Base-by-base conservation (phyloP, 2,329 filamentous ascomycete genomes). In the Orbilia javanica region DNA sequence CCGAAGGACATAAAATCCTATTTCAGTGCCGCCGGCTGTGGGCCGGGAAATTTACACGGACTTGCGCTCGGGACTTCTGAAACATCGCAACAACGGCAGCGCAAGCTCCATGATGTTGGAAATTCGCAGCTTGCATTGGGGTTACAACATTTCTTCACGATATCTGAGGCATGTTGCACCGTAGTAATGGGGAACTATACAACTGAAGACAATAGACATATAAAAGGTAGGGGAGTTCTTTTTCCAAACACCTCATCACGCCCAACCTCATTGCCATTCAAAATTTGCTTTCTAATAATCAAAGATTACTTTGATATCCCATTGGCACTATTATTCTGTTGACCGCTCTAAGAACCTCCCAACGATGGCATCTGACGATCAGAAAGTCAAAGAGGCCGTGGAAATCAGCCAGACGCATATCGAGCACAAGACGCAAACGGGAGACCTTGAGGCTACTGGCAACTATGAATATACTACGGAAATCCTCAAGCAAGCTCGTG, bases 401-500 rank as follows among this genome's bases (percentile, higher is more conserved):
- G 55, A 62, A 39, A 42, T 44, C 29, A 25, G 10, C 34, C 55
- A 36, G 10, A 13, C 18, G 11, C 18, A 42, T 62, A 62, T 62
- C n/a, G 55, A 62, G 55, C 31, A 44, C 15, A 8, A 15, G 8
- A 7, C 11, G 4, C 31, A 62, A 62, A 29, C 13, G 13, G 27
- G 42, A 6, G 13, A 18, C n/a, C 1, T 46, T 25, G 29, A n/a
- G n/a, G n/a, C n/a, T n/a, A n/a, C 44, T 11, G 18, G 44, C 7
- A 15, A 52, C 13, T 52, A 50, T 36, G 44, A 13, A 1, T 25
- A 52, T 36, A 13, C 29, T 6, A 36, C 18, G 6, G 62, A 65
- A 22, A 44, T 64, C 8, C 39, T 46, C 1, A 46, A 48, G 39
- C 60, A 64, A 44, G 42, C 42, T 18, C 60, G 48, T 20, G 44